A percentile compares a stretch with the other conserved stretches of the same genome.
Conservation (phyloP, 306 rosid genomes). For the Calophaca sinica region DNA sequence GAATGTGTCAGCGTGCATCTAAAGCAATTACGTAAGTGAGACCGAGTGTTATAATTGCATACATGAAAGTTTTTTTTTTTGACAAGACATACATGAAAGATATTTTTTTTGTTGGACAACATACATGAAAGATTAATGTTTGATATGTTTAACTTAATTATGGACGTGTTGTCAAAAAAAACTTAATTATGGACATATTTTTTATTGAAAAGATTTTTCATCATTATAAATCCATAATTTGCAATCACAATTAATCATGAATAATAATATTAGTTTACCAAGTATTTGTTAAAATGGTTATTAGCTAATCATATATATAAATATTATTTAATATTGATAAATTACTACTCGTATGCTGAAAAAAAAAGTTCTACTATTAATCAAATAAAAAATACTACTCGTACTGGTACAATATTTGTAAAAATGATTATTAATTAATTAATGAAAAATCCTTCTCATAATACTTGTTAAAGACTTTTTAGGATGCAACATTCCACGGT, state of each 20-base stretch:
- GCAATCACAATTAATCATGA: background rate
- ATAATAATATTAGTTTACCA: background rate
- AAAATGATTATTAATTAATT: background rate
- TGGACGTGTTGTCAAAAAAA: no score
- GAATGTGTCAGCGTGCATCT: no score
- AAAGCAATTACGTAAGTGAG: no score
- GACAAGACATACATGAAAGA: no score
- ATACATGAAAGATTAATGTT: no score
- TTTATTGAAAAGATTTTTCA: background rate
- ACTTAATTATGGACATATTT: background rate
- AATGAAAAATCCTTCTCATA: background rate
- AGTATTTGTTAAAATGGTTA: background rate
- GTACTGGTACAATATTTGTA: background rate
- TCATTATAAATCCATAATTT: background rate
- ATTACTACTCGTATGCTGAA: background rate
- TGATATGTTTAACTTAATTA: no score
- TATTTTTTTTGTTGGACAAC: no score
- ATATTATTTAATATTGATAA: background rate
- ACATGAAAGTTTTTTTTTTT: no score
- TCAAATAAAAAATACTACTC: no score
- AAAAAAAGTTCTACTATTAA: no score
- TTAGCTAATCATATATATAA: slow-evolving; percentile 9
- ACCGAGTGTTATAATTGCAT: no score
- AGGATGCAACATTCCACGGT: background rate
- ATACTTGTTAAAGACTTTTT: background rate